These are phyloP conservation scores for Cinnamomum micranthum DNA, from an alignment of 164 flowering plant species.

Conservation along the genomic window DNA sequence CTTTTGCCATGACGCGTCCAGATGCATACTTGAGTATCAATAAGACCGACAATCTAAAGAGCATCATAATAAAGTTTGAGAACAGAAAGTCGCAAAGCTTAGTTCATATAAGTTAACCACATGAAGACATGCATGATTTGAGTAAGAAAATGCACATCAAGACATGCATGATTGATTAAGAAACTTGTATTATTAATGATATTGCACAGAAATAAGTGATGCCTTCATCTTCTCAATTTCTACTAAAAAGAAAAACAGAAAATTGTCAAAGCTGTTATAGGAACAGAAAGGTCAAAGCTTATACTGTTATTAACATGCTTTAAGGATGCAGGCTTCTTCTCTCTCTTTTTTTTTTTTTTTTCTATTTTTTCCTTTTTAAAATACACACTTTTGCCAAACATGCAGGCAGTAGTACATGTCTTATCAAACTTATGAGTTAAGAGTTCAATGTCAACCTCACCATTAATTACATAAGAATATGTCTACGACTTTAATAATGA, in stretches of 20 bases:
- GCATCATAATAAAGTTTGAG: neutral
- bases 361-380: too few species aligned
- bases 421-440: too few species aligned
- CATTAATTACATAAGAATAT: too few species aligned
- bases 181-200: neutral
- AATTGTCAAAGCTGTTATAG: neutral
- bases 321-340: neutral
- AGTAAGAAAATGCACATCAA: neutral
- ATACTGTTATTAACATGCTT: neutral
- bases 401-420: neutral
- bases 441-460: too few species aligned
- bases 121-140: neutral
- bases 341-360: neutral
- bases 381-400: neutral
- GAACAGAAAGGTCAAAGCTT: neutral
- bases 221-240: neutral
- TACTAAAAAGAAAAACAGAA: neutral
- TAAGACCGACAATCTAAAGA: constrained; percentile 76
- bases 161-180: neutral
- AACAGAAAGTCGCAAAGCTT: neutral
- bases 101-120: neutral
- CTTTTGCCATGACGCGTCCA: constrained; percentile 77
- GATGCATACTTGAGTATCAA: constrained; percentile 69
- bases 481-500: too few species aligned
- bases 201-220: neutral